Base-by-base conservation (phyloP, 257 asterid genomes). In the Marsdenia floribunda region DNA sequence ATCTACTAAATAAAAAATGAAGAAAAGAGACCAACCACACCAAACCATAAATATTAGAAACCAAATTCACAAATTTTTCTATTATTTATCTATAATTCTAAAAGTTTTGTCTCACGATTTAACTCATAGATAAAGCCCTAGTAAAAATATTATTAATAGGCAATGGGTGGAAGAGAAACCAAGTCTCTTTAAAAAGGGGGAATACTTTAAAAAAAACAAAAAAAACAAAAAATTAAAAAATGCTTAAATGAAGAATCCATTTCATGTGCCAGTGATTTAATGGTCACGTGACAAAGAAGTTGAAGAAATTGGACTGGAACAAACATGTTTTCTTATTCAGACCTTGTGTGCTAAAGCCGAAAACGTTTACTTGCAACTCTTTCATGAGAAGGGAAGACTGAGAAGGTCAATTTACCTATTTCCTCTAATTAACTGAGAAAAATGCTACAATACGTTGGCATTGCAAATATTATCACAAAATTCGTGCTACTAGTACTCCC, bases 181-280 rank as follows among this genome's bases (percentile, higher is more conserved):
- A 63, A 33, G 3, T 7, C 3, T 63, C 11, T 5, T 15, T 42
- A 5, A 13, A 33, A 4, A 13, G 10, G n/a, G 10, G 37, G 29
- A 16, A 8, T 6, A 29, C 3, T 0, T 19, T 1, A 58, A 3
- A 14, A 22, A 22, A 58, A 44, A 42, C 2, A 37, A 37, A 37
- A 37, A 11, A 10, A 26, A 11, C 1, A 47, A 21, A 3, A 64
- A 49, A 1, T 10, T 4, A 58, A 9, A 14, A 22, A 22, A 58
- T 10, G 37, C 16, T 58, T 9, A 35, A 10, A 58, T 58, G n/a
- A 58, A 58, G 11, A 58, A 58, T 58, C 33, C 37, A 22, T 9
- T 58, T 22, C 65, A 58, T 58, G 65, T 58, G 65, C 65, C 29
- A 15, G 14, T 22, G 65, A 58, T 58, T 58, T 58, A 58, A 58